A percentile compares a stretch with the other conserved stretches of the same genome.
Conservation (phyloP, 2,329 filamentous ascomycete species). For the Beauveria bassiana region DNA sequence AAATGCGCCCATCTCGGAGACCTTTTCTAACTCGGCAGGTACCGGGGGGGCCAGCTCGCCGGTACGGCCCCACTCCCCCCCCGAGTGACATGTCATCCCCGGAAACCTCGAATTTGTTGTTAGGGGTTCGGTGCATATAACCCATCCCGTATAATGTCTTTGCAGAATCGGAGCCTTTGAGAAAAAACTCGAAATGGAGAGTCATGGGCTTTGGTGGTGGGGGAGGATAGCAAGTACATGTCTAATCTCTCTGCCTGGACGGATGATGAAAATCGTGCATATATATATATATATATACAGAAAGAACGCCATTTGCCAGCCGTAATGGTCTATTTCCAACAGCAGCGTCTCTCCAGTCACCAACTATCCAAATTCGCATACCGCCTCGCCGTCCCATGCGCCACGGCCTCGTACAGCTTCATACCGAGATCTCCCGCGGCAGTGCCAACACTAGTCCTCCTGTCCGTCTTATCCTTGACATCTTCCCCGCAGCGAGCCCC, state of each 20-base stretch:
- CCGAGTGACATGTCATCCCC: background rate
- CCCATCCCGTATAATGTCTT: accelerated
- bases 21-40: background rate
- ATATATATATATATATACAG: background rate
- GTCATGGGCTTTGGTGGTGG: too few relatives aligned
- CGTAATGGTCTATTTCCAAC: slow-evolving; percentile 15
- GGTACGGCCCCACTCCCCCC: background rate
- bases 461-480: too few relatives aligned
- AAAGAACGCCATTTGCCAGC: too few relatives aligned
- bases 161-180: background rate
- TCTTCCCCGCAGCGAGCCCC: too few relatives aligned
- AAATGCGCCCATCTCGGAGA: background rate
- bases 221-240: background rate
- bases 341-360: too few relatives aligned
- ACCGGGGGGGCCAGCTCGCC: too few relatives aligned
- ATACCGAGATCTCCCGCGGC: too few relatives aligned
- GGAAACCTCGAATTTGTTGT: background rate
- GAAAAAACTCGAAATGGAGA: too few relatives aligned
- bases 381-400: too few relatives aligned
- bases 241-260: background rate
- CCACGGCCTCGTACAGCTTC: too few relatives aligned
- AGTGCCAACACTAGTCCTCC: too few relatives aligned
- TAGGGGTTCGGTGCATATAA: background rate
- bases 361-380: too few relatives aligned
- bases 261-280: background rate